Conservation (phyloP, 108 stramenopile species). For the Discostella pseudostelligera region DNA sequence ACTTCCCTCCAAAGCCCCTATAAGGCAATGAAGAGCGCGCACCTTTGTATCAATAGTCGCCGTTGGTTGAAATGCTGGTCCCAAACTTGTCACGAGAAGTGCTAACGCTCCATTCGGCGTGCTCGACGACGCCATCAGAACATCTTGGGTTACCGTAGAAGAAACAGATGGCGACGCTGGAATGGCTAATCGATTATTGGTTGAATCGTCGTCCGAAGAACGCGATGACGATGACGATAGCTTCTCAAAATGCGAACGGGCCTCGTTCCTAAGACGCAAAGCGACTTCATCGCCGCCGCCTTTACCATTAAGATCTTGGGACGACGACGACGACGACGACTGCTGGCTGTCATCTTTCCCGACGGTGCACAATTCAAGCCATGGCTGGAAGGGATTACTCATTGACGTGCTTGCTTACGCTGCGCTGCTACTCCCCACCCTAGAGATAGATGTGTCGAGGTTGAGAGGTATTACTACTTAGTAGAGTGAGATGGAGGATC, state of each 20-base stretch:
- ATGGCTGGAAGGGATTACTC: slow-evolving; percentile 28
- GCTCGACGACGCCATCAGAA: slow-evolving; percentile 26
- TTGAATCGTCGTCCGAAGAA: not conserved
- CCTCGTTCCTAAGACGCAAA: slow-evolving; percentile 22
- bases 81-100: slow-evolving; percentile 30
- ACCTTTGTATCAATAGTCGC: slow-evolving; percentile 5
- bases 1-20: slow-evolving; percentile 48
- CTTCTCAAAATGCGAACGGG: slow-evolving; percentile 25
- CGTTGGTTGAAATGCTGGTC: slow-evolving; percentile 26
- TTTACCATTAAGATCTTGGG: too few relatives aligned
- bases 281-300: slow-evolving; percentile 16
- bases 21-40: slow-evolving; percentile 40
- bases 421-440: too few relatives aligned
- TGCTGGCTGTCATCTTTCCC: not conserved
- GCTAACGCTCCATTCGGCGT: slow-evolving; percentile 51
- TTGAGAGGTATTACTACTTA: too few relatives aligned
- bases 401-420: slow-evolving; percentile 4
- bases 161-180: not conserved
- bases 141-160: slow-evolving; percentile 32
- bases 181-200: not conserved
- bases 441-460: too few relatives aligned
- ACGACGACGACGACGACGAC: too few relatives aligned
- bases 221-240: slow-evolving; percentile 12
- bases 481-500: too few relatives aligned
- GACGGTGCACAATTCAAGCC: slow-evolving; percentile 32